Evolutionary conservation across 176 grass and related monocot genomes (phyloP).

Genomic region (Chrysopogon serrulatus): DNA sequence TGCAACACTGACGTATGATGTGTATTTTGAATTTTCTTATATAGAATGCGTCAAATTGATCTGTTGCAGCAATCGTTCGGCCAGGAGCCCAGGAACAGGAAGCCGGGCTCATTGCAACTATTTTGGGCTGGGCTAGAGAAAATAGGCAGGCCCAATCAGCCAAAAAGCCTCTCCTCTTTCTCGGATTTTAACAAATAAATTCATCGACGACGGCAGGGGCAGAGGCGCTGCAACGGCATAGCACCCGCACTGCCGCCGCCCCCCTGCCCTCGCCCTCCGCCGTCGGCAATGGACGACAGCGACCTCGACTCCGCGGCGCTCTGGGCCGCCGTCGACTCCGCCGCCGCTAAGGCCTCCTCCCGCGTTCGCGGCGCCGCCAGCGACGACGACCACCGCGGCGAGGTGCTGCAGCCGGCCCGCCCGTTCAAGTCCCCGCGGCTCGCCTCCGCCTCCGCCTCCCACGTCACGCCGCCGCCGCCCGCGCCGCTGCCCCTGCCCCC

Average conservation of each 20-base stretch:
- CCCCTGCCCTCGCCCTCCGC: too few species aligned
- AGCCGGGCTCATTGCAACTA: neutral
- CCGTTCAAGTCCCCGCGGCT: too few species aligned
- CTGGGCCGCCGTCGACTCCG: slow-evolving; percentile 56
- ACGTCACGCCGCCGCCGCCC: too few species aligned
- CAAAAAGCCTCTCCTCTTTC: neutral
- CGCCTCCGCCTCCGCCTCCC: neutral
- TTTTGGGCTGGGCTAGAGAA: neutral
- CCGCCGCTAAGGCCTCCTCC: neutral
- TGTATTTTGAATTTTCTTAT: neutral
- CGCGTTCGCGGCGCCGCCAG: neutral
- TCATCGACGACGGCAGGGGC: neutral
- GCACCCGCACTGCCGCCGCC: neutral
- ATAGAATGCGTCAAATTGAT: too few species aligned
- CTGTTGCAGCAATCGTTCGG: neutral
- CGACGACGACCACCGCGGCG: slow-evolving; percentile 37
- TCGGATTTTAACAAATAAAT: neutral
- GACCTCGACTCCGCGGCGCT: slow-evolving; percentile 76
- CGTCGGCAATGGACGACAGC: slow-evolving; percentile 47
- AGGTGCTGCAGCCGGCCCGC: neutral
- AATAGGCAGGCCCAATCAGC: neutral
- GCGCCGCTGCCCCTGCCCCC: too few species aligned
- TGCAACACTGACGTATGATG: neutral
- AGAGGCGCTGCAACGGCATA: neutral
- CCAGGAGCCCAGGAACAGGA: neutral